Evolutionary conservation across 345 rosid genomes (phyloP), one percentile per base, ranked within the genome.

Genomic region (Populus simonii): DNA sequence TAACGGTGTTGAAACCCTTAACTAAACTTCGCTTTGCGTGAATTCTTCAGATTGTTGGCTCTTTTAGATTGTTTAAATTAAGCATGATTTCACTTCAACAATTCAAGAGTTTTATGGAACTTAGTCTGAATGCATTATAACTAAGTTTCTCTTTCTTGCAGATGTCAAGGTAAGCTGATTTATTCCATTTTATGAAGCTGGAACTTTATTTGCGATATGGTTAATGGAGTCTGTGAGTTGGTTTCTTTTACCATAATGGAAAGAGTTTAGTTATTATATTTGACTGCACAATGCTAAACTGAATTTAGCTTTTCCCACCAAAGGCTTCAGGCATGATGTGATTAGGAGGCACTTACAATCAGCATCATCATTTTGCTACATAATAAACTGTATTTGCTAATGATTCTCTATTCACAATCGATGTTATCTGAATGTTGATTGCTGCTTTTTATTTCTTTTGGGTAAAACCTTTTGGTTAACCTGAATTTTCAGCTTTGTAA

Each of bases 111-210:
- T 25, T 29, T 10, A 73, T 18, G 23, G 67, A 57, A 73, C 29
- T 36, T 66, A 33, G 41, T 51, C 49, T 39, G 17, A 77, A 22
- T n/a, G n/a, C 36, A 66, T 68, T 47, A 72, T 84, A 49, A 76
- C 61, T 47, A 53, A 36, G 74, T 68, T 35, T 18, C 13, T 29
- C 35, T 82, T 85, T 83, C 84, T 85, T 90, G 96, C 97, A 96
- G 99, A 84, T 89, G 88, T 78, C 98, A 89, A 89, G 99, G 99
- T 93, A 92, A 87, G 89, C 85, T 70, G 76, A 80, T 78, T n/a
- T 74, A 75, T 70, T 82, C 80, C 72, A 75, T 71, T 68, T 71
- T 78, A 68, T 76, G 71, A 51, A 75, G 76, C 69, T 81, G 51
- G 71, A 74, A 82, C 70, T 78, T 51, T 65, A 29, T 59, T 65